Base-by-base conservation (phyloP, 805 yeast species). In the Wickerhamomyces subpelliculosus region DNA sequence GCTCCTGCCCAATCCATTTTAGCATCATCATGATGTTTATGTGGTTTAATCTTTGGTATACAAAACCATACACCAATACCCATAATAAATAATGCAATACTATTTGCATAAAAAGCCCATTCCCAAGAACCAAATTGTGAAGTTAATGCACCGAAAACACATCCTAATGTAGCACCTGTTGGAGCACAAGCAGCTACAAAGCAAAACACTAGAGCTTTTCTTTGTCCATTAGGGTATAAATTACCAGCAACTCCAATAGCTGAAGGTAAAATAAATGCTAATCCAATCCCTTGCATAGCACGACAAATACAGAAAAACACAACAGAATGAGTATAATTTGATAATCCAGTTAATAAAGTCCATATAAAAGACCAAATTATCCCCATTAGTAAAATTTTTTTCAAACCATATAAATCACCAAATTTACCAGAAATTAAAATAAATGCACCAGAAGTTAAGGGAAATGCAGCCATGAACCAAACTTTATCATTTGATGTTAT, bases 381-480 rank as follows among this genome's bases (percentile, higher is more conserved):
- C 1, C 90, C 87, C 5, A 64, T 47, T 0, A 76, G 30, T 38
- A 79, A 64, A n/a, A 75, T 57, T 29, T 54, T 60, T 41, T 75
- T 78, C 37, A 80, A 63, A 0, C 93, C 93, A 47, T 73, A 75
- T 11, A 82, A 62, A 50, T 84, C 94, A 25, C 94, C 93, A 33
- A 81, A 51, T 35, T 79, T 67, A 8, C 93, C 93, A 27, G 82
- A 71, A 5, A 78, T 63, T 27, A 84, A 56, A 36, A 84, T 82
- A 44, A 83, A 76, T 0, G 90, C 80, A 11, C 90, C 90, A 5
- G 81, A 74, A 0, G 86, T 75, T 38, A 84, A 58, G 0, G 86
- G 78, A 52, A 75, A 81, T 0, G 85, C 72, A 2, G 88, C 87
- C 67, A 78, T 69, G 52, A 77, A 75, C 93, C 94, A 80, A 3